These are phyloP conservation scores for Saturnispora kantuleensis DNA, from an alignment of 805 yeast genomes.

Conservation along the genomic window DNA sequence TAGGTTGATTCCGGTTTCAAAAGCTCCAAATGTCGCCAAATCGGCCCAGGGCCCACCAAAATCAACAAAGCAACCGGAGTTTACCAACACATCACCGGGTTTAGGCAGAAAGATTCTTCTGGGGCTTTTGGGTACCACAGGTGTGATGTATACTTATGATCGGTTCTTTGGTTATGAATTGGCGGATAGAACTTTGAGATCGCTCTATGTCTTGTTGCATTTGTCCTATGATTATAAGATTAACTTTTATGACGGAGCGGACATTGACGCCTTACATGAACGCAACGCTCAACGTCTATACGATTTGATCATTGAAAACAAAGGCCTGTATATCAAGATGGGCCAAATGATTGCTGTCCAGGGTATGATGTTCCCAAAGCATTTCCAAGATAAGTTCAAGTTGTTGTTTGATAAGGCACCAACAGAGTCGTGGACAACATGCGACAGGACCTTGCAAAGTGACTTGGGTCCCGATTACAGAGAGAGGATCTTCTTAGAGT, in stretches of 20 bases:
- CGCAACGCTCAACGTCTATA: constrained; percentile 43
- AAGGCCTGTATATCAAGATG: constrained; percentile 60
- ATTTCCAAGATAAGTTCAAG: constrained; percentile 47
- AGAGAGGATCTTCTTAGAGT: constrained; percentile 28
- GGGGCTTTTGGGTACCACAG: constrained; percentile 13
- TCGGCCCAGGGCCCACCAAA: neutral
- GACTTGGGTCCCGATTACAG: constrained; percentile 36
- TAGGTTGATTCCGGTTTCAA: neutral
- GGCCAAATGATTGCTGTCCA: constrained; percentile 80
- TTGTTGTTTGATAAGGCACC: constrained; percentile 64
- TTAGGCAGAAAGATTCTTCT: constrained; percentile 5
- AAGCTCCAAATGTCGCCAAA: neutral
- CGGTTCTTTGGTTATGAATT: constrained; percentile 38
- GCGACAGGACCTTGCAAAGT: constrained; percentile 31
- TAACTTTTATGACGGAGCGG: constrained; percentile 35
- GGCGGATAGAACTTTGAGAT: constrained; percentile 39
- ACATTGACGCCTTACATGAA: constrained; percentile 49
- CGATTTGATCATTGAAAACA: constrained; percentile 35
- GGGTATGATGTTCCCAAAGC: constrained; percentile 55
- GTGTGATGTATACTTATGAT: constrained; percentile 21
- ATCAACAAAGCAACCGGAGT: neutral
- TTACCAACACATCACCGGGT: neutral
- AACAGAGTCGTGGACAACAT: constrained; percentile 38
- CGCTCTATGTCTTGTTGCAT: constrained; percentile 36
- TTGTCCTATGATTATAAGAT: constrained; percentile 56